Base-by-base conservation (phyloP, 208 protist species). In the Crithidia sp. region DNA sequence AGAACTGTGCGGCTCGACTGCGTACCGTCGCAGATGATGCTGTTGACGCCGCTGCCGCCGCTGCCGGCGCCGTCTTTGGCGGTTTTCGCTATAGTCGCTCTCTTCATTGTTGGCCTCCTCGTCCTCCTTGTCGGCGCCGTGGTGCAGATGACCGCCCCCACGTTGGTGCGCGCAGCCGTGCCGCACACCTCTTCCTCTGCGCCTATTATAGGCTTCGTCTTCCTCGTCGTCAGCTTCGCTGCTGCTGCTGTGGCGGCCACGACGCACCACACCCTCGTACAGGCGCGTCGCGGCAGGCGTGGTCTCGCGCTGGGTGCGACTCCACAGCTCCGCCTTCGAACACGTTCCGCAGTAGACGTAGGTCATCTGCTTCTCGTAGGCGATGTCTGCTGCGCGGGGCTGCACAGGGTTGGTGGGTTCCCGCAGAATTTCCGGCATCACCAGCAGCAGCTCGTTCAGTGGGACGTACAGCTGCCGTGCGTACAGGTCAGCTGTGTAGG, bases 271-370 rank as follows among this genome's bases (percentile, higher is more conserved):
- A 8, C 53, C 67, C 36, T 79, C 67, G 67, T 79, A 79, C 60
- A 79, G 47, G 17, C 67, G 58, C 61, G 73, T 67, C 36, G 59
- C 74, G 19, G 74, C 74, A 5, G 74, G 74, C 7, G 69, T 53
- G 36, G 41, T 56, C 16, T 79, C 74, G 53, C 61, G 67, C 52
- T 71, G 68, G 45, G 56, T 59, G 40, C 43, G 56, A 40, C 69
- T 80, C 62, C 49, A 73, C 69, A 92, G 61, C 77, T 90, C 87
- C 28, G 80, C 67, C 57, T 95, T 91, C 14, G 67, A 56, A 55
- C 90, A 95, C 28, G 37, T 79, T 12, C 83, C 87, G 65, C 91
- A 96, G 76, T 85, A 89, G n/a, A 94, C 84, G 64, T 89, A 94
- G 2, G 91, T 94, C 77, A 91, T 87, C 69, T 91, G 81, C 76